A percentile compares a stretch with the other conserved stretches of the same genome.
Conservation (phyloP, 2,329 filamentous ascomycete genomes). For the Monosporascus sp. region DNA sequence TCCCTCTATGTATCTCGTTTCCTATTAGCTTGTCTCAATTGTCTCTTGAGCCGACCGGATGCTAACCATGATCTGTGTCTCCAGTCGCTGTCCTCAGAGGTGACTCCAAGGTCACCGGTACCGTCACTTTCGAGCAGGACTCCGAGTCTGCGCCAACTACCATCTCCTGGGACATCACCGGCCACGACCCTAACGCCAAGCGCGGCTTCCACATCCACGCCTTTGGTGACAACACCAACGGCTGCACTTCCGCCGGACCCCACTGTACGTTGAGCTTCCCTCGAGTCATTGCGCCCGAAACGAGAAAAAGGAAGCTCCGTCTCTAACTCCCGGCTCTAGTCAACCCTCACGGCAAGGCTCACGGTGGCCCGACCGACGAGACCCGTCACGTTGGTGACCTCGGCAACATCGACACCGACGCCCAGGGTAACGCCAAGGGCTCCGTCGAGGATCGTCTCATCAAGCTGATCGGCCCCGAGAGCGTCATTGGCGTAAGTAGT, state of each 20-base stretch:
- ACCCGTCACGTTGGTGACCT: constrained; percentile 94
- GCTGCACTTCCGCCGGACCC: constrained; percentile 95
- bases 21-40: constrained; percentile 11
- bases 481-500: constrained; percentile 77
- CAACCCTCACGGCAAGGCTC: constrained; percentile 91
- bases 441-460: constrained; percentile 73
- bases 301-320: constrained; percentile 2
- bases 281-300: neutral
- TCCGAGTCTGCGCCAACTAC: constrained; percentile 77
- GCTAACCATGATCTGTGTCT: constrained; percentile 17
- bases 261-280: constrained; percentile 66
- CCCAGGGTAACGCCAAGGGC: constrained; percentile 83
- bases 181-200: constrained; percentile 91
- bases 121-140: constrained; percentile 91
- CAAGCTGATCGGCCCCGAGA: constrained; percentile 95
- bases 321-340: constrained; percentile 47
- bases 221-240: constrained; percentile 99
- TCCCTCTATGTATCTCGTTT: constrained; percentile 6
- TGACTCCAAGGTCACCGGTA: constrained; percentile 92
- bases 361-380: constrained; percentile 80
- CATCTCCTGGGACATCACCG: constrained; percentile 87
- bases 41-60: constrained; percentile 12
- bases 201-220: constrained; percentile 98
- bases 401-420: constrained; percentile 95
- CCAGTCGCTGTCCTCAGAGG: constrained; percentile 94